Conservation (phyloP, 768 basidiomycete genomes). For the Austroboletus festivus region DNA sequence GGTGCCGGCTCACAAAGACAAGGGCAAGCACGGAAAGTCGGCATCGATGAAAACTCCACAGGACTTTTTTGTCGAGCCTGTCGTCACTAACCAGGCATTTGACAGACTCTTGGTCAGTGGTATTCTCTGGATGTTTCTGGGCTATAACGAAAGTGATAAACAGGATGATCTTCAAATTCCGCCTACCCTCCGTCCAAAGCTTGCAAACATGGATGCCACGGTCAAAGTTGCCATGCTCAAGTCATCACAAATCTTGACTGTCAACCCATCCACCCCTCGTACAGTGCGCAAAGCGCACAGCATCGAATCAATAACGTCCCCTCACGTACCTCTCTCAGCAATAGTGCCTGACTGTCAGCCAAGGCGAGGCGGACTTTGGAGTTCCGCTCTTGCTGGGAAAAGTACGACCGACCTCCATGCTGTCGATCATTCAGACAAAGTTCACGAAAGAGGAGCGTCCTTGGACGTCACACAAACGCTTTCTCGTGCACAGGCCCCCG, state of each 20-base stretch:
- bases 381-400: constrained; percentile 28
- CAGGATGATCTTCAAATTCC: constrained; percentile 93
- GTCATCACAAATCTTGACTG: constrained; percentile 66
- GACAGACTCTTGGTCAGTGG: constrained; percentile 72
- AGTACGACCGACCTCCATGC: constrained; percentile 30
- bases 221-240: constrained; percentile 93
- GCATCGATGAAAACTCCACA: constrained; percentile 43
- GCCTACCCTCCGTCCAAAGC: constrained; percentile 68
- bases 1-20: constrained; percentile 19
- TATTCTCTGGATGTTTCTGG: background rate
- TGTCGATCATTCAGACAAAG: constrained; percentile 28
- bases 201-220: constrained; percentile 74
- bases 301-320: constrained; percentile 65
- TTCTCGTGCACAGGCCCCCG: constrained; percentile 52
- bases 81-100: constrained; percentile 65
- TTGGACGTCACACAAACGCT: constrained; percentile 52
- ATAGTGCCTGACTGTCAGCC: constrained; percentile 35
- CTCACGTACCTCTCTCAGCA: constrained; percentile 38
- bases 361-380: constrained; percentile 24
- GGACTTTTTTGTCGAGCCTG: constrained; percentile 33
- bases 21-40: constrained; percentile 41
- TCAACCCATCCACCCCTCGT: constrained; percentile 45
- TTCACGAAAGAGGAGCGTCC: constrained; percentile 59
- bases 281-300: constrained; percentile 68
- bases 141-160: constrained; percentile 5